phyloP scores from a whole-genome alignment of 1,284 basidiomycete species.

The Bondarzewia mesenterica region DNA sequence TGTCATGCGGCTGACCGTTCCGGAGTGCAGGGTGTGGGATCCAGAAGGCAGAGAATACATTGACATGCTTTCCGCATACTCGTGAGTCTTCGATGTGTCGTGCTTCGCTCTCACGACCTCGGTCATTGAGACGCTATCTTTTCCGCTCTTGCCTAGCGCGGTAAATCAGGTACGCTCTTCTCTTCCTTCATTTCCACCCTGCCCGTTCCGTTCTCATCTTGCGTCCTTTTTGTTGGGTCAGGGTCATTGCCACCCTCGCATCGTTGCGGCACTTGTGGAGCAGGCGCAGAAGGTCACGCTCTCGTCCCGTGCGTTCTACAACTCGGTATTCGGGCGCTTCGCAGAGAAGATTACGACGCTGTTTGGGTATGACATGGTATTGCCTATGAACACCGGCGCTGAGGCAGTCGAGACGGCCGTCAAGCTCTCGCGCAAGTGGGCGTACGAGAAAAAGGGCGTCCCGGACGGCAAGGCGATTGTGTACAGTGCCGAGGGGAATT shows the following conservation, averaged over 20 bases:
- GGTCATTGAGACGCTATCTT: not conserved
- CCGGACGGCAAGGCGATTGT: slow-evolving; percentile 81
- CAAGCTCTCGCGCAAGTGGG: slow-evolving; percentile 91
- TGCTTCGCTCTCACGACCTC: too few relatives aligned
- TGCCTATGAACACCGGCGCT: slow-evolving; percentile 99
- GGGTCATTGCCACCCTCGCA: slow-evolving; percentile 94
- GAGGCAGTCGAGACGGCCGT: slow-evolving; percentile 92
- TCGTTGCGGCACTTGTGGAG: slow-evolving; percentile 73
- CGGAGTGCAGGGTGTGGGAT: slow-evolving; percentile 77
- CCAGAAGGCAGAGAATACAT: slow-evolving; percentile 91
- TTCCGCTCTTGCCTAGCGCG: slow-evolving; percentile 40
- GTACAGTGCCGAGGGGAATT: slow-evolving; percentile 86
- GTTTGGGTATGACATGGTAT: slow-evolving; percentile 90
- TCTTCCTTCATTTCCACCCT: not conserved
- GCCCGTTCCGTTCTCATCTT: not conserved
- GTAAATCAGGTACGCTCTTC: slow-evolving; percentile 64
- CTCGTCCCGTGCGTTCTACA: slow-evolving; percentile 96
- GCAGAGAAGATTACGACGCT: slow-evolving; percentile 80
- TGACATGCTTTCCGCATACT: slow-evolving; percentile 96
- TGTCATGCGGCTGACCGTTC: slow-evolving; percentile 13
- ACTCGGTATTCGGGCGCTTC: slow-evolving; percentile 84
- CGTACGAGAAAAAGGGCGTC: slow-evolving; percentile 82
- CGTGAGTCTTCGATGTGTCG: slow-evolving; percentile 44
- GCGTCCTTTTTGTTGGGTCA: slow-evolving; percentile 19
- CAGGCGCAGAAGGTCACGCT: slow-evolving; percentile 91